Conservation (phyloP, 192 early-diverging fungal genomes). For the Entrophospora sp. region DNA sequence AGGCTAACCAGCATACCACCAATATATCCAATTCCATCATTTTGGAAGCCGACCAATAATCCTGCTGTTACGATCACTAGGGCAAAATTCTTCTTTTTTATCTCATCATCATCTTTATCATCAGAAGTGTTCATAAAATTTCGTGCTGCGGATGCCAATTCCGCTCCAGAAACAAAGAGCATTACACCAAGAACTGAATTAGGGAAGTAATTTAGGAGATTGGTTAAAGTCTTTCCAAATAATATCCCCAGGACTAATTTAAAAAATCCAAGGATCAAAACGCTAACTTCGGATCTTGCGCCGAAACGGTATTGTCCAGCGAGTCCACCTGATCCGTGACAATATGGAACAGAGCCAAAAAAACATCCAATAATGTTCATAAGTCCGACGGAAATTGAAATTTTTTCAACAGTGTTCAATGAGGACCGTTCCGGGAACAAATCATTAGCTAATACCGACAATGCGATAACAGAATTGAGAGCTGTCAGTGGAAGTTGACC, state of each 20-base stretch:
- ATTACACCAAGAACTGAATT: slow-evolving; percentile 75
- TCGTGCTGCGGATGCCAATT: slow-evolving; percentile 54
- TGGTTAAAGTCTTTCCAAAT: slow-evolving; percentile 72
- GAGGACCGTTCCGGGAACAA: slow-evolving; percentile 62
- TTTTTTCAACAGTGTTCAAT: slow-evolving; percentile 36
- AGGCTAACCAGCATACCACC: slow-evolving; percentile 48
- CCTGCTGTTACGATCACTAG: slow-evolving; percentile 66
- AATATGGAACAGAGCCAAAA: slow-evolving; percentile 72
- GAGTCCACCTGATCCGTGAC: slow-evolving; percentile 82
- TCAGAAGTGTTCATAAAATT: slow-evolving; percentile 26
- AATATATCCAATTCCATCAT: slow-evolving; percentile 78
- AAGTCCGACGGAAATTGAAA: slow-evolving; percentile 59
- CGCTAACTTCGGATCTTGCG: slow-evolving; percentile 69
- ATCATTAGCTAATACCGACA: slow-evolving; percentile 67
- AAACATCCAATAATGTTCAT: slow-evolving; percentile 76
- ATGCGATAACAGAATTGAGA: slow-evolving; percentile 80
- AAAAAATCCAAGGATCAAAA: slow-evolving; percentile 64
- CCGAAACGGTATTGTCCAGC: slow-evolving; percentile 94
- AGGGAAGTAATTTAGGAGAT: slow-evolving; percentile 64
- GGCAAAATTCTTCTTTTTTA: slow-evolving; percentile 49
- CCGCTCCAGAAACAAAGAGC: slow-evolving; percentile 75
- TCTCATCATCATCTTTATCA: slow-evolving; percentile 35
- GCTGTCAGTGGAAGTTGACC: slow-evolving; percentile 83
- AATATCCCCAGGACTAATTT: slow-evolving; percentile 77
- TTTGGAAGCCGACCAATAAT: slow-evolving; percentile 62